Base-by-base conservation (phyloP, 768 basidiomycete species). In the Heimioporus sp. region DNA sequence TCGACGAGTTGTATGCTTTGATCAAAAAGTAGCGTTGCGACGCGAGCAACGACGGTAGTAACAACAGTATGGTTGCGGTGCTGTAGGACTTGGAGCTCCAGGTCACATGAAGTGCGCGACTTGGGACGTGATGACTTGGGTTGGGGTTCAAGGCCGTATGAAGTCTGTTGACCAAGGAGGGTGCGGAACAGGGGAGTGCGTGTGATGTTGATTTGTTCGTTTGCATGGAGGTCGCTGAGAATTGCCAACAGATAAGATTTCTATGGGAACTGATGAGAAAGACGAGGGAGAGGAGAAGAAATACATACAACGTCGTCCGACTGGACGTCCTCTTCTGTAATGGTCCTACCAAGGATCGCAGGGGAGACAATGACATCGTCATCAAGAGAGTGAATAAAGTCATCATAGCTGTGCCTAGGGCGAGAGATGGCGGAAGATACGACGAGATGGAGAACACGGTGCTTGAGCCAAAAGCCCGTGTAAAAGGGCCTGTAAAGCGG, bases 391-490 rank as follows among this genome's bases (percentile, higher is more conserved):
- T 62, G 50, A 16, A 74, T 51, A 42, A 83, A 81, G 10, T 71
- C 63, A 2, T 68, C 56, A 21, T 76, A 76, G 11, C 71, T 72
- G 5, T 76, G 53, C 11, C 72, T 62, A 1, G 72, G 63, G 43
- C 71, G 49, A 5, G 63, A 60, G 6, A 77, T 54, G 16, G 74
- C 69, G 2, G 62, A 63, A 0, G 66, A 65, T 15, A 82, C 66
- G 5, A 83, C 53, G n/a, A 78, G 65, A 56, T 84, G 77, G 1
- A 80, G 66, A 16, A 83, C 48, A 2, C 72, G 74, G 55, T 85
- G 81, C 42, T 68, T 71, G 10, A 73, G 67, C 75, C 78, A 82
- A 51, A 85, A 80, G 0, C 66, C 53, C 1, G 52, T 53, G 58
- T 74, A 87, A 47, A 75, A 78, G 1, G 71, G 66, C 13, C 46